Base-by-base conservation (phyloP, 495 filamentous ascomycete species). In the Hyaloscypha variabilis region DNA sequence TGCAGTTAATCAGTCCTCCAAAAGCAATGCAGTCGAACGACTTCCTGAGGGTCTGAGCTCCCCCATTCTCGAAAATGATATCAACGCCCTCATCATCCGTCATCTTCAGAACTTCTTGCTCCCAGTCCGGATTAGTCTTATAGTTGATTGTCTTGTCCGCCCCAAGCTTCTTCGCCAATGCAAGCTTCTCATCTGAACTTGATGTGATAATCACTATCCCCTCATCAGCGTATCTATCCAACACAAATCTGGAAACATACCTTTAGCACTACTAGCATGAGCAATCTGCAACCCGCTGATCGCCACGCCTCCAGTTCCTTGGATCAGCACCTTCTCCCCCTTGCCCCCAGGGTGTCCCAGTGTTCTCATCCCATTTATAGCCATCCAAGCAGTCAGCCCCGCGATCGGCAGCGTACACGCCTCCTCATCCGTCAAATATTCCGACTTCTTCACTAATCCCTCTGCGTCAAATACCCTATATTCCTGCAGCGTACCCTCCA, bases 21-120 rank as follows among this genome's bases (percentile, higher is more conserved):
- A 80, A 79, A 8, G 73, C 73, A 11, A 82, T 70, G 36, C 75
- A 75, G 10, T 77, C 74, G 62, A 83, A 78, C 3, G 72, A 75
- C 55, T 76, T 73, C 21, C 64, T 69, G 49, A 83, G 58, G 10
- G 82, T 85, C 19, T 70, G 57, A 29, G 78, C 76, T 10, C 82
- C 83, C 1, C 81, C 83, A 63, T 79, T 76, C 65, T 86, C 83
- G 39, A 86, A 70, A 34, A 86, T 79, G 52, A 81, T 73, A 64
- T 83, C 78, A 0, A 74, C 80, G 39, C 80, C 80, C 11, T 73
- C 60, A 29, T 67, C 69, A 17, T 61, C 34, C 6, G 81, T 82
- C 8, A 75, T 23, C 19, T 70, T 64, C 65, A 82, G 54, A 0
- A 81, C 80, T 56, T 70, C 73, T 8, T 70, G 60, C 29, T 81